Percentiles rank a stretch among this genome's conserved stretches.
Conservation (phyloP, 805 yeast genomes). For the Starmerella apicola region DNA sequence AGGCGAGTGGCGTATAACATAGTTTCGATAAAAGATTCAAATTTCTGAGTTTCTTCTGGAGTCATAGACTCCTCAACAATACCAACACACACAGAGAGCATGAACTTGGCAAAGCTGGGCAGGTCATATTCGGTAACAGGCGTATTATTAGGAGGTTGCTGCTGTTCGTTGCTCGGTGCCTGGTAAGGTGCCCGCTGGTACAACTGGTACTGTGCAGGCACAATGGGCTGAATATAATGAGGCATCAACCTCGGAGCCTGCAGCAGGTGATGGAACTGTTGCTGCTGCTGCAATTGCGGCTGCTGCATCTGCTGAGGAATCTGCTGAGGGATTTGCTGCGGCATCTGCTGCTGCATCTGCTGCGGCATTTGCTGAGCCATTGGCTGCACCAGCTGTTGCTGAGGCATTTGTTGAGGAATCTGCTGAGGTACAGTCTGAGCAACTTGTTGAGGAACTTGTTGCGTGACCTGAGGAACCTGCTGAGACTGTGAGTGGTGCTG, state of each 20-base stretch:
- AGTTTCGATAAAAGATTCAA: slow-evolving; percentile 38
- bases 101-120: slow-evolving; percentile 63
- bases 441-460: slow-evolving; percentile 1
- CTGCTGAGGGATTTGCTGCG: slow-evolving; percentile 9
- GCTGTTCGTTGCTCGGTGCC: neutral
- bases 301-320: neutral
- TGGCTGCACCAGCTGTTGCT: no score
- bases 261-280: neutral
- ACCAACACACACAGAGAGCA: slow-evolving; percentile 37
- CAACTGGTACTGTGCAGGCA: neutral
- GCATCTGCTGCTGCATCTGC: slow-evolving; percentile 9
- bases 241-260: slow-evolving; percentile 1
- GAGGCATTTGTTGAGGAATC: neutral
- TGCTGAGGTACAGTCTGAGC: neutral
- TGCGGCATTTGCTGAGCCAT: slow-evolving; percentile 2
- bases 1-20: slow-evolving; percentile 79
- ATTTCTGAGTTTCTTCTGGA: neutral
- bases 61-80: slow-evolving; percentile 5
- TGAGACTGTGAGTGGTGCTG: neutral
- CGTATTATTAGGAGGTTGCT: slow-evolving; percentile 8
- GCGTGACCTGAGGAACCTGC: slow-evolving; percentile 1
- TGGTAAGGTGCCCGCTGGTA: neutral
- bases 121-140: slow-evolving; percentile 55
- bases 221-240: neutral
- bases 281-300: neutral